Evolutionary conservation across 345 rosid species (phyloP), one percentile per base, ranked within the genome.

Genomic region (Angophora floribunda): DNA sequence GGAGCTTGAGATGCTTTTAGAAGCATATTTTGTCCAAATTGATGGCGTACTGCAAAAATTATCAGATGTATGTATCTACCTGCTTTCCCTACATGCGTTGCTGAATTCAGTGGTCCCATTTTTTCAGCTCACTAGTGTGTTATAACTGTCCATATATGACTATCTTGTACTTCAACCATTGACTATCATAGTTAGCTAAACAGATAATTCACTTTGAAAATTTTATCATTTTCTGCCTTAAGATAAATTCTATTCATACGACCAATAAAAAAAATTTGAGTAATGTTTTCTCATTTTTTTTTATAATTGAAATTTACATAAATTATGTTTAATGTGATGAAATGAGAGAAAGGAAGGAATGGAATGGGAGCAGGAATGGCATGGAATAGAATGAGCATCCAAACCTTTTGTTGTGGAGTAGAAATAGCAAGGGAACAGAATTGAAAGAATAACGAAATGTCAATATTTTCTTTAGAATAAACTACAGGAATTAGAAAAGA

Each of bases 1-100:
- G 89, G 95, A 92, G 91, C 86, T 94, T 52, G 96, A 94, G 88
- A 94, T 94, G 95, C 93, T 92, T 86, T 90, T 93, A 75, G 94
- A 94, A 90, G 96, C 94, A 26, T 92, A 94, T 86, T 94, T 94
- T 89, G 94, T 92, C 53, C 94, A 94, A 86, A 87, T 92, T 44
- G 95, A 93, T 78, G 94, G 96, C 85, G 91, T 91, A 84, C 87
- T 91, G 41, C 94, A 92, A 67, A 93, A 93, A 80, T 87, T 94
- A 41, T 94, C 95, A 6, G 90, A 88, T 89, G 96, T 93, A 90
- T 41, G 94, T 89, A 85, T 87, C 86, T 32, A 15, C 30, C 36
- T 44, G 30, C 9, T 51, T 47, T 10, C 61, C 78, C 57, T 51
- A 28, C 26, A 75, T 52, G 44, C 85, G 53, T 88, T 32, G 47